Evolutionary conservation across 495 filamentous ascomycete species (phyloP), one percentile per base, ranked within the genome.

Genomic region (Beverwykella pulmonaria): DNA sequence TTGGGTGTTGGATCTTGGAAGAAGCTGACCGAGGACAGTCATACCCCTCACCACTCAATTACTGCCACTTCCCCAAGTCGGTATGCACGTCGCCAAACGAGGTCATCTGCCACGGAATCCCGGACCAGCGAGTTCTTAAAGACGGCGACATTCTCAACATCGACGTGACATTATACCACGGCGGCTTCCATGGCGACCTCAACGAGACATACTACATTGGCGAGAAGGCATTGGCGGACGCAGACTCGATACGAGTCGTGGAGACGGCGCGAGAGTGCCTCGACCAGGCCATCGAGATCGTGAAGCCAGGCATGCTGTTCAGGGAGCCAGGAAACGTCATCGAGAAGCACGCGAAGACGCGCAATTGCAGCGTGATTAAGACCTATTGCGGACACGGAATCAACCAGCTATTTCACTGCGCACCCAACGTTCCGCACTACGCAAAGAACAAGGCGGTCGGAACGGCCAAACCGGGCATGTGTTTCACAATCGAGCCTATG

Each of bases 51-150:
- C 92, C 93, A 1, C 79, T 99, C 9, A 99, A 99, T 80, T 99
- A 99, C 76, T 87, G 88, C 81, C 82, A 92, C 75, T 99, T 97
- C 81, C 94, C 94, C 60, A 99, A 99, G 81, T 99, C 94, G 1
- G 88, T 97, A 49, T 99, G 94, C 78, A 98, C 92, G 0, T 97
- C 92, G 1, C 74, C 90, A 63, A 99, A 99, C 80, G 94, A 99
- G 78, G 88, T 96, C 61, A 98, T 99, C 73, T 80, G 78, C 68
- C 78, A 80, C 63, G 78, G 78, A 29, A 80, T 80, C 23, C 78
- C 78, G 2, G 78, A 80, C 63, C 75, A 78, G 41, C 72, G 78
- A 22, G 62, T 74, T 19, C 70, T 80, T 0, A 48, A 72, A 41
- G 76, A 80, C 65, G 78, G 78, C 56, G 78, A 80, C 53, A 80